phyloP scores from a whole-genome alignment of 306 rosid genomes.

The Castanea sativa region DNA sequence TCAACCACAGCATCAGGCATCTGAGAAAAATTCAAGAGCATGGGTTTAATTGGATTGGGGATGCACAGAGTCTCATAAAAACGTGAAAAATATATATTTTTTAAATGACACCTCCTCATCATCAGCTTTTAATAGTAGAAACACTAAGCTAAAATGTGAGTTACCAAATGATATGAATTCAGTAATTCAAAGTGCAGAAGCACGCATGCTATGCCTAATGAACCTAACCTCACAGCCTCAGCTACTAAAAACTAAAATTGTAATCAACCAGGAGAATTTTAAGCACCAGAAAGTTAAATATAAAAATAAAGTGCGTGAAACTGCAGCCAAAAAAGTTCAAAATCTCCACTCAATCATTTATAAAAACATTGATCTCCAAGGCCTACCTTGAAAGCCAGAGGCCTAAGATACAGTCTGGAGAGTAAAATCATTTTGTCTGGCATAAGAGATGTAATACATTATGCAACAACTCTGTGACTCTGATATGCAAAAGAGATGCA shows the following conservation, averaged over 20 bases:
- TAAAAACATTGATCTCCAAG: neutral
- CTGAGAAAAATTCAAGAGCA: slow-evolving; percentile 43
- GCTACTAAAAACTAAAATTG: neutral
- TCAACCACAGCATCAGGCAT: slow-evolving; percentile 98
- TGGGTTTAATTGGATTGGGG: slow-evolving; percentile 20
- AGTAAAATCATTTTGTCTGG: neutral
- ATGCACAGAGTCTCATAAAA: slow-evolving; percentile 5
- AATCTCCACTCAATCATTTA: neutral
- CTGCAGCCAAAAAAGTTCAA: neutral
- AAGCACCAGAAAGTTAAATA: neutral
- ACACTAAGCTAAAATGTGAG: neutral
- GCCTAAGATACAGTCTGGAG: neutral
- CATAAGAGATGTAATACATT: neutral
- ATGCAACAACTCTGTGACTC: neutral
- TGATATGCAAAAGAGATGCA: neutral
- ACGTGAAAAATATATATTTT: neutral
- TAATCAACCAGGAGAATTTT: neutral
- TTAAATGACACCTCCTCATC: neutral
- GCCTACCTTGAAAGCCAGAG: neutral
- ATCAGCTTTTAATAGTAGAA: neutral
- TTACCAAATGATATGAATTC: neutral
- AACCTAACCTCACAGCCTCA: neutral
- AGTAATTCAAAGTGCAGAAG: neutral
- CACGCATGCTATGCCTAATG: neutral
- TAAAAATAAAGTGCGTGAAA: neutral